These are phyloP conservation scores for Circinella umbellata DNA, from an alignment of 371 early-diverging fungal genomes.

Conservation along the genomic window DNA sequence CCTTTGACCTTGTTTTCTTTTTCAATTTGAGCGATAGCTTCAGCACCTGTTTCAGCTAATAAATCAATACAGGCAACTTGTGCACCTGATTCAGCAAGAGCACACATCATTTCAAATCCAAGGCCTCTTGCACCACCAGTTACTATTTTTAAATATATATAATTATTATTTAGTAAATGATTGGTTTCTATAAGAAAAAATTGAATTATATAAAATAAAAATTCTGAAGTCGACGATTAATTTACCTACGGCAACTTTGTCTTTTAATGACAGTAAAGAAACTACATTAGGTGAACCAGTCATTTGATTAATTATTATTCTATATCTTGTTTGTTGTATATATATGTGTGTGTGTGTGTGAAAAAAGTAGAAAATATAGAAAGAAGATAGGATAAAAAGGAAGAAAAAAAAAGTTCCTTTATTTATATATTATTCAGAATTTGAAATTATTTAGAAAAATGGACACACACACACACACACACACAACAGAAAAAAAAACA, in stretches of 20 bases:
- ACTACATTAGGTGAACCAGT: slow-evolving; percentile 27
- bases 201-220: no score
- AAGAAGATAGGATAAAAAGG: neutral
- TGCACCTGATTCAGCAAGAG: slow-evolving; percentile 48
- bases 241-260: slow-evolving; percentile 45
- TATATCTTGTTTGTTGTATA: neutral
- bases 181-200: no score
- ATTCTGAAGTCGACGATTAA: no score
- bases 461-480: no score
- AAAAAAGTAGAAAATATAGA: neutral
- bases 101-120: slow-evolving; percentile 52
- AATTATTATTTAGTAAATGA: no score
- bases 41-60: slow-evolving; percentile 24
- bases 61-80: slow-evolving; percentile 45
- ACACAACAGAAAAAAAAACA: neutral
- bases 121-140: slow-evolving; percentile 54
- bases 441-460: no score
- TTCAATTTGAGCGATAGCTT: slow-evolving; percentile 27
- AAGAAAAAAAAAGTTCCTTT: neutral
- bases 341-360: neutral
- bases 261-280: slow-evolving; percentile 33
- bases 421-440: slow-evolving; percentile 1
- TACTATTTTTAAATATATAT: slow-evolving; percentile 13
- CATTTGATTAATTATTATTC: neutral
- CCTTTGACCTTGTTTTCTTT: slow-evolving; percentile 30